Evolutionary conservation across 805 yeast species (phyloP).

Genomic region (Wickerhamiella azymoides): DNA sequence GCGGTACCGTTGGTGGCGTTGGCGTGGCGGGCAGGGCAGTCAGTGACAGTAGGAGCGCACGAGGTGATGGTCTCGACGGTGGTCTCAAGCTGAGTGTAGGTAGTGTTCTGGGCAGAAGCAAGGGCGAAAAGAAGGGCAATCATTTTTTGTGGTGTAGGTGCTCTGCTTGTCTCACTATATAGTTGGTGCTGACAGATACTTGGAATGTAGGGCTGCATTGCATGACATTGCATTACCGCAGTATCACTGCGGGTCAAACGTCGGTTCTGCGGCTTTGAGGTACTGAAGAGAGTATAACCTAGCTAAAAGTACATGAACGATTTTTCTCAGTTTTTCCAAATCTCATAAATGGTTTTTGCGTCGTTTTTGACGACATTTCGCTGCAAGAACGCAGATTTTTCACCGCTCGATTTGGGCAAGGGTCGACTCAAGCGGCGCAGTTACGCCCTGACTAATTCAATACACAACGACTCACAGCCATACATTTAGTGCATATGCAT

Average conservation of each 20-base stretch:
- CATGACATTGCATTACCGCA: background rate
- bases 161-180: background rate
- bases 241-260: background rate
- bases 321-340: too few relatives aligned
- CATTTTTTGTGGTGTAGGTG: background rate
- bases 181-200: background rate
- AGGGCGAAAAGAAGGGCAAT: constrained; percentile 7
- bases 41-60: constrained; percentile 33
- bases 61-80: constrained; percentile 34
- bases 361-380: too few relatives aligned
- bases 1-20: constrained; percentile 14
- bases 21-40: constrained; percentile 30
- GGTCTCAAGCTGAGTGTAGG: constrained; percentile 6
- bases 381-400: too few relatives aligned
- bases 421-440: too few relatives aligned
- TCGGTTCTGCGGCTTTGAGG: too few relatives aligned
- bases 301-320: too few relatives aligned
- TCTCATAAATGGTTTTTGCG: too few relatives aligned
- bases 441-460: too few relatives aligned
- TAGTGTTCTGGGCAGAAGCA: constrained; percentile 8
- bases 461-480: too few relatives aligned
- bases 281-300: too few relatives aligned
- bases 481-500: too few relatives aligned
- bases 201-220: background rate
- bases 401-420: too few relatives aligned